A percentile compares a stretch with the other conserved stretches of the same genome.
phyloP scores from a whole-genome alignment of 2,329 filamentous ascomycete species.

The Pseudopyrenochaeta lycopersici region DNA sequence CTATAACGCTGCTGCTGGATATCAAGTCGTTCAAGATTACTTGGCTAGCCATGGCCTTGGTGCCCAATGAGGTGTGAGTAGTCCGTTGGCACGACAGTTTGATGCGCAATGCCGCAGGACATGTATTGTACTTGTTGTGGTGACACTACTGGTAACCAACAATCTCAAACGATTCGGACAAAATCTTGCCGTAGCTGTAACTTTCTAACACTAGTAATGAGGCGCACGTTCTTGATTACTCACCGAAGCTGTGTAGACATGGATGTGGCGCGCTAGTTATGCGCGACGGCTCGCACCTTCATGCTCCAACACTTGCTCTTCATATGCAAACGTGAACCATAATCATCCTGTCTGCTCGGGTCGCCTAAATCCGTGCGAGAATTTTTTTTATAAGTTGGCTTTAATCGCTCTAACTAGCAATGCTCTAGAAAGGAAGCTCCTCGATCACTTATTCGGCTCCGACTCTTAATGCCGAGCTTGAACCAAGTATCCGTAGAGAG shows the following conservation, averaged over 20 bases:
- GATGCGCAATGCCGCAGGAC: not conserved
- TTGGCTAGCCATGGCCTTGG: slow-evolving; percentile 37
- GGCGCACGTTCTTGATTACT: not conserved
- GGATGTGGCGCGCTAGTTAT: no score
- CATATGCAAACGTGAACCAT: not conserved
- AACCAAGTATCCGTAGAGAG: not conserved
- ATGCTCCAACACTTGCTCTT: not conserved
- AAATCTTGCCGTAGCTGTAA: not conserved
- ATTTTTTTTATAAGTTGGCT: not conserved
- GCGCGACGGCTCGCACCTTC: slow-evolving; percentile 1
- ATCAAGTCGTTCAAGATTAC: slow-evolving; percentile 49
- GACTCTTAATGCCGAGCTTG: not conserved
- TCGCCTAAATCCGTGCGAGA: not conserved
- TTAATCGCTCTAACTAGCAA: not conserved
- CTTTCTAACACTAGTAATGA: not conserved
- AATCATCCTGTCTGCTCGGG: not conserved
- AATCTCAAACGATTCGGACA: not conserved
- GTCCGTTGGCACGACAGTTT: not conserved
- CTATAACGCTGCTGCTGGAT: slow-evolving; percentile 53
- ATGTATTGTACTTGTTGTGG: not conserved
- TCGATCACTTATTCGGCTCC: not conserved
- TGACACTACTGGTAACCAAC: not conserved
- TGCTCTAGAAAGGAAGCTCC: not conserved
- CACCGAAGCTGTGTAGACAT: not conserved
- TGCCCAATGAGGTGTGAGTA: slow-evolving; percentile 5